Conservation (phyloP, 2,329 filamentous ascomycete genomes). For the Hypoxylon sp. region DNA sequence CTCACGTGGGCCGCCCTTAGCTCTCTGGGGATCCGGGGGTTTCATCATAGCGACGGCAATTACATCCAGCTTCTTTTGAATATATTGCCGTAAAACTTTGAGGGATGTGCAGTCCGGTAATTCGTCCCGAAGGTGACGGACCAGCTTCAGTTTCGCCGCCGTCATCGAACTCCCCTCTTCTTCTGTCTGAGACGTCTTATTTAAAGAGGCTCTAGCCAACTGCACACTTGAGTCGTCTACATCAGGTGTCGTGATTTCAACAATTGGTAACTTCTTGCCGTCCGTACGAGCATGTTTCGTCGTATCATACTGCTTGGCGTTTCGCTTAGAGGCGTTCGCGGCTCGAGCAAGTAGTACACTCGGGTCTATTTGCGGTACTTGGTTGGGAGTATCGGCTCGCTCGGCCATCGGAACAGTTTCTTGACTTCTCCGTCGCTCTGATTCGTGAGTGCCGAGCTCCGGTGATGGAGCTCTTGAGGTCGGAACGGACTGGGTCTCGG, state of each 20-base stretch:
- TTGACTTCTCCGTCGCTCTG: constrained; percentile 22
- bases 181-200: constrained; percentile 47
- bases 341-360: constrained; percentile 50
- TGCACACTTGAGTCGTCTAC: constrained; percentile 48
- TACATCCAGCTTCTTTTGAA: constrained; percentile 66
- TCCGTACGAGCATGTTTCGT: constrained; percentile 25
- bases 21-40: constrained; percentile 66
- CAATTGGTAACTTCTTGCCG: constrained; percentile 28
- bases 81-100: constrained; percentile 65
- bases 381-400: constrained; percentile 31
- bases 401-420: constrained; percentile 23
- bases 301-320: constrained; percentile 33
- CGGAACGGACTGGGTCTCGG: constrained; percentile 6
- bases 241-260: constrained; percentile 34
- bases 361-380: constrained; percentile 39
- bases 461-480: constrained; percentile 16
- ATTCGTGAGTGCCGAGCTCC: constrained; percentile 29
- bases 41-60: constrained; percentile 68
- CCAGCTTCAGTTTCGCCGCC: constrained; percentile 63
- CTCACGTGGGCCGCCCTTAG: constrained; percentile 71
- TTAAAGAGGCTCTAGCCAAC: constrained; percentile 50
- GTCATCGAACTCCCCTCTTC: constrained; percentile 53
- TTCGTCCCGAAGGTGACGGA: constrained; percentile 62
- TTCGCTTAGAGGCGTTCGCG: constrained; percentile 43
- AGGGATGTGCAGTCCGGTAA: constrained; percentile 69